phyloP scores from a whole-genome alignment of 305 asterid species.

The Fraxinus paxiana region DNA sequence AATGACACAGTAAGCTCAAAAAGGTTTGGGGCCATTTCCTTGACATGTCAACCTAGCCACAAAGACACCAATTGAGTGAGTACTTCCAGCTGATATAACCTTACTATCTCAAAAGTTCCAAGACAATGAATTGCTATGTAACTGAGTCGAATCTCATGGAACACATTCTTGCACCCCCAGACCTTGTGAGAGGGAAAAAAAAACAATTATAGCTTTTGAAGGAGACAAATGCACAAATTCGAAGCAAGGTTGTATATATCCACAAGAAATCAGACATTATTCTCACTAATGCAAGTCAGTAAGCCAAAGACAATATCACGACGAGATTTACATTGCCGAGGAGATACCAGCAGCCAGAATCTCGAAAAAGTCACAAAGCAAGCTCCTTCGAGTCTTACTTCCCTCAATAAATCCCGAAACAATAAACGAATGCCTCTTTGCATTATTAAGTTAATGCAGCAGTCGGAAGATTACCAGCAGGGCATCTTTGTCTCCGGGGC shows the following conservation, averaged over 20 bases:
- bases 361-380: slow-evolving; percentile 31
- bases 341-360: slow-evolving; percentile 26
- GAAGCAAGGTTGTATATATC: slow-evolving; percentile 42
- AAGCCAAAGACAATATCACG: slow-evolving; percentile 32
- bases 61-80: background rate
- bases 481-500: slow-evolving; percentile 85
- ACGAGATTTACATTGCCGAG: slow-evolving; percentile 57
- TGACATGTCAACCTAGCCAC: background rate
- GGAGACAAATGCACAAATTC: background rate
- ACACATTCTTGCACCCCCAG: background rate
- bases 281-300: slow-evolving; percentile 34
- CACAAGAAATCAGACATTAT: slow-evolving; percentile 50
- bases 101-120: background rate
- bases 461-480: slow-evolving; percentile 60
- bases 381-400: slow-evolving; percentile 30
- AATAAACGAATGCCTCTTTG: slow-evolving; percentile 29
- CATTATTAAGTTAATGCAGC: slow-evolving; percentile 46
- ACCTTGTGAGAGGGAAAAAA: background rate
- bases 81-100: background rate
- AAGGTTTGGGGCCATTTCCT: background rate
- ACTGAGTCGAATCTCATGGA: background rate
- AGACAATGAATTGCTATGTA: background rate
- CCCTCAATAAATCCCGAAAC: slow-evolving; percentile 38
- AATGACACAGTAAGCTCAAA: background rate
- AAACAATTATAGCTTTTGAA: background rate